phyloP scores from a whole-genome alignment of 331 rosid genomes.

The Stylosanthes scabra region DNA sequence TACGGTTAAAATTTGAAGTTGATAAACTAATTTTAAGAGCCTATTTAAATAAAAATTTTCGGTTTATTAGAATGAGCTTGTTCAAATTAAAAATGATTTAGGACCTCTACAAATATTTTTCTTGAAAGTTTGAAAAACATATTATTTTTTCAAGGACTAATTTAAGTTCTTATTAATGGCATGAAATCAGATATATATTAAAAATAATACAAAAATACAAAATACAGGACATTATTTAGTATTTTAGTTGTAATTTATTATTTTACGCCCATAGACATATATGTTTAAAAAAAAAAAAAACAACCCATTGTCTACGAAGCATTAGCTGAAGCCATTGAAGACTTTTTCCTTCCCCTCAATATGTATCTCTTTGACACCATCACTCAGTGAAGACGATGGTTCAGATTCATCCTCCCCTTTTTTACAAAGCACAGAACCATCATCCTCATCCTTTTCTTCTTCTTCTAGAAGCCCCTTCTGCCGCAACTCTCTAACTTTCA shows the following conservation, averaged over 20 bases:
- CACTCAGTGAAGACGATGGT: conserved; percentile 66
- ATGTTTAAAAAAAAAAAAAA: background rate
- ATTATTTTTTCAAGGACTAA: too few species aligned
- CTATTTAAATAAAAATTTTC: too few species aligned
- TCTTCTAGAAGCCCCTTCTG: conserved; percentile 57
- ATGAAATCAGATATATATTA: background rate
- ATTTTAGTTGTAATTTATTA: background rate
- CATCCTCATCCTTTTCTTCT: conserved; percentile 66
- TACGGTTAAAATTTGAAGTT: too few species aligned
- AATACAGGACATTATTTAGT: conserved; percentile 34
- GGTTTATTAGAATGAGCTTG: too few species aligned
- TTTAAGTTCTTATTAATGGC: background rate
- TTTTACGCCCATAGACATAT: background rate
- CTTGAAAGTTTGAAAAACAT: too few species aligned
- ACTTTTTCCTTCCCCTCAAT: conserved; percentile 52
- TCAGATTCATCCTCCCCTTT: conserved; percentile 42
- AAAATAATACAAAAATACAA: conserved; percentile 27
- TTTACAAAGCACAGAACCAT: conserved; percentile 29
- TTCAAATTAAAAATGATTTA: too few species aligned
- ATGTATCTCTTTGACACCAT: conserved; percentile 69
- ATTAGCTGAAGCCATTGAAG: conserved; percentile 51
- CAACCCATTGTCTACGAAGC: conserved; percentile 51
- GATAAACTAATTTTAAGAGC: too few species aligned
- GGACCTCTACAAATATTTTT: too few species aligned
- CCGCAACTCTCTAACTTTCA: conserved; percentile 76